These are phyloP conservation scores for Mallotus repandus DNA, from an alignment of 441 rosid genomes.

Conservation along the genomic window DNA sequence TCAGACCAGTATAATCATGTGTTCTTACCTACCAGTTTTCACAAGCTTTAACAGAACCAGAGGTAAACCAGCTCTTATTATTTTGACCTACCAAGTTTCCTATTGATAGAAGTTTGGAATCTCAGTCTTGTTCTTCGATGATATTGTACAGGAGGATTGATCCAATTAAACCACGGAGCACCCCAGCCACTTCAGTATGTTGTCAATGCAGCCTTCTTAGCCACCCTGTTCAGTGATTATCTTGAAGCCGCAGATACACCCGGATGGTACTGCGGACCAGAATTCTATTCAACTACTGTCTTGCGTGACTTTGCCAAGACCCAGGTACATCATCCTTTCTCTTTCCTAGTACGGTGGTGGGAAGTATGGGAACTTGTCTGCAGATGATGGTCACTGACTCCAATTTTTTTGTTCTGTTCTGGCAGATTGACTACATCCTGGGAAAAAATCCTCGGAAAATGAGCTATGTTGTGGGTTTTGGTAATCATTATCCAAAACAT, in stretches of 20 bases:
- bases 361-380: neutral
- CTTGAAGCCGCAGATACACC: conserved; percentile 93
- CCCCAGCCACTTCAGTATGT: conserved; percentile 91
- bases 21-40: conserved; percentile 73
- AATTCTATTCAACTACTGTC: conserved; percentile 64
- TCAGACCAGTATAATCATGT: conserved; percentile 75
- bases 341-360: neutral
- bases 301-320: conserved; percentile 71
- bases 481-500: conserved; percentile 67
- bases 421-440: conserved; percentile 80
- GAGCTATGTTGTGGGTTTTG: conserved; percentile 91
- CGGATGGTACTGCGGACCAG: conserved; percentile 91
- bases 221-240: conserved; percentile 69
- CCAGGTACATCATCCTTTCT: conserved; percentile 45
- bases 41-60: conserved; percentile 69
- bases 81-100: neutral
- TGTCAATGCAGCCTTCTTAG: conserved; percentile 82
- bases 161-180: conserved; percentile 75
- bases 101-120: conserved; percentile 10
- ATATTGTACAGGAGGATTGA: conserved; percentile 60
- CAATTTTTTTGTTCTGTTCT: conserved; percentile 16
- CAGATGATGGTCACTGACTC: conserved; percentile 5
- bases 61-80: conserved; percentile 44
- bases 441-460: conserved; percentile 92
- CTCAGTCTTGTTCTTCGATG: conserved; percentile 17